Evolutionary conservation across 2,329 filamentous ascomycete genomes (phyloP).

Genomic region (Chaetomiaceae sp.): DNA sequence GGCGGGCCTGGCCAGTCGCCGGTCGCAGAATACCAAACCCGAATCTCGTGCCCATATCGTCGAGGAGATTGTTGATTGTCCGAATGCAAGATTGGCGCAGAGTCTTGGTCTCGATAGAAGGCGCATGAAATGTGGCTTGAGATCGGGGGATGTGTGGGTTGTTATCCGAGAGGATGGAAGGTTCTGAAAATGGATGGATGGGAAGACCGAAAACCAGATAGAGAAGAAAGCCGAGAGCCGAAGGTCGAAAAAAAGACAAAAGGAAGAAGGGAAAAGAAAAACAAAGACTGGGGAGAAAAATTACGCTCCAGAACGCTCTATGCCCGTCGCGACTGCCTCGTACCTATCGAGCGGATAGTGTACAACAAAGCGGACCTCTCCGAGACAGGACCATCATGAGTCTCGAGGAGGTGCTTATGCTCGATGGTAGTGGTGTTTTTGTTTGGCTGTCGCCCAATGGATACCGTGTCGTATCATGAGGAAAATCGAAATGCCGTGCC

Average conservation of each 20-base stretch:
- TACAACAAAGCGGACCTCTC: conserved; percentile 26
- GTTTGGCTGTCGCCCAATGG: conserved; percentile 16
- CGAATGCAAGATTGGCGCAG: conserved; percentile 1
- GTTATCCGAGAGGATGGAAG: conserved; percentile 8
- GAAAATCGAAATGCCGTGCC: conserved; percentile 22
- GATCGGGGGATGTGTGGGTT: background rate
- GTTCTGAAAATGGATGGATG: background rate
- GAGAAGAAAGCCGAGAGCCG: background rate
- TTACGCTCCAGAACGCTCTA: conserved; percentile 19
- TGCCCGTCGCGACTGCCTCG: conserved; percentile 17
- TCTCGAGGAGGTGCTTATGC: conserved; percentile 18
- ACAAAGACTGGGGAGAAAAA: background rate
- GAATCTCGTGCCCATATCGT: background rate
- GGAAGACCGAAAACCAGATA: background rate
- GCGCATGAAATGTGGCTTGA: background rate
- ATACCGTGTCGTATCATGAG: conserved; percentile 21
- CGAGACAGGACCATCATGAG: conserved; percentile 15
- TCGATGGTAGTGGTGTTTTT: conserved; percentile 20
- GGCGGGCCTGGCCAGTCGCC: background rate
- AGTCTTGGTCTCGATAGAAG: background rate
- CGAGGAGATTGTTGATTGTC: conserved; percentile 1
- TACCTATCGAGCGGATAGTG: conserved; percentile 27
- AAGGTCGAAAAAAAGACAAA: conserved; percentile 1
- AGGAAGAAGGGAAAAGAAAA: conserved; percentile 1
- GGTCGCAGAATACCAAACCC: conserved; percentile 5